A percentile compares a stretch with the other conserved stretches of the same genome.
Conservation (phyloP, 495 filamentous ascomycete species). For the Halenospora varia region DNA sequence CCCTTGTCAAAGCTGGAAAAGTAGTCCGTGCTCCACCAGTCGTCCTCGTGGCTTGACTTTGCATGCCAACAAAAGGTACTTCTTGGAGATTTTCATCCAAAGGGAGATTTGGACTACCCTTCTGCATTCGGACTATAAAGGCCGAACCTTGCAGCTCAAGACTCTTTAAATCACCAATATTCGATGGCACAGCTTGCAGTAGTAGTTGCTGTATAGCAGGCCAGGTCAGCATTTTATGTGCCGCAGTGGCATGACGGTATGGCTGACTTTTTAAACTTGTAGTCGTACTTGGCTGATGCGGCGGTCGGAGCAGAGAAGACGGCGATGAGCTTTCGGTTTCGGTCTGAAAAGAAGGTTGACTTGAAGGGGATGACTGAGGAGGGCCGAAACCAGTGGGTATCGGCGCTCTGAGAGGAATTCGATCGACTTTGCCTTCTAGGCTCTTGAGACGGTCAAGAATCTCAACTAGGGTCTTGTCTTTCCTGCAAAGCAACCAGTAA, state of each 20-base stretch:
- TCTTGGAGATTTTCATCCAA: slow-evolving; percentile 20
- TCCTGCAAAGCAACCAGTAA: slow-evolving; percentile 36
- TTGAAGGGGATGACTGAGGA: slow-evolving; percentile 22
- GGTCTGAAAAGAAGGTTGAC: slow-evolving; percentile 19
- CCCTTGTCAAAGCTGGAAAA: slow-evolving; percentile 36
- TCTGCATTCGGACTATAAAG: slow-evolving; percentile 38
- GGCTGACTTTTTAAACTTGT: slow-evolving; percentile 20
- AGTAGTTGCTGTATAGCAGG: slow-evolving; percentile 48
- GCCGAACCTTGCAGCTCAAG: slow-evolving; percentile 43
- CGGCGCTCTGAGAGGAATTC: slow-evolving; percentile 13
- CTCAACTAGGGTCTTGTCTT: slow-evolving; percentile 58
- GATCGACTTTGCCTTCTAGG: slow-evolving; percentile 36
- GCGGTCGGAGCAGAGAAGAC: slow-evolving; percentile 7
- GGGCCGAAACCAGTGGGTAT: slow-evolving; percentile 12
- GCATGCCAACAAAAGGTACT: slow-evolving; percentile 26
- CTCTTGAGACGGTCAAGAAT: slow-evolving; percentile 52
- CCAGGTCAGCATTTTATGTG: slow-evolving; percentile 56
- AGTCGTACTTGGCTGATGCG: slow-evolving; percentile 10
- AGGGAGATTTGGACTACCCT: slow-evolving; percentile 32
- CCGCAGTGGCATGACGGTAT: slow-evolving; percentile 48
- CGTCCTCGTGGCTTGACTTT: slow-evolving; percentile 22
- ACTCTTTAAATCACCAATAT: slow-evolving; percentile 22
- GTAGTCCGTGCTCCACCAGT: slow-evolving; percentile 17
- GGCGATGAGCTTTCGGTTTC: slow-evolving; percentile 13
- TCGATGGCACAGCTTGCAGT: slow-evolving; percentile 17